These are phyloP conservation scores for Lecanosticta acicola DNA, from an alignment of 2,329 filamentous ascomycete species.

Conservation along the genomic window DNA sequence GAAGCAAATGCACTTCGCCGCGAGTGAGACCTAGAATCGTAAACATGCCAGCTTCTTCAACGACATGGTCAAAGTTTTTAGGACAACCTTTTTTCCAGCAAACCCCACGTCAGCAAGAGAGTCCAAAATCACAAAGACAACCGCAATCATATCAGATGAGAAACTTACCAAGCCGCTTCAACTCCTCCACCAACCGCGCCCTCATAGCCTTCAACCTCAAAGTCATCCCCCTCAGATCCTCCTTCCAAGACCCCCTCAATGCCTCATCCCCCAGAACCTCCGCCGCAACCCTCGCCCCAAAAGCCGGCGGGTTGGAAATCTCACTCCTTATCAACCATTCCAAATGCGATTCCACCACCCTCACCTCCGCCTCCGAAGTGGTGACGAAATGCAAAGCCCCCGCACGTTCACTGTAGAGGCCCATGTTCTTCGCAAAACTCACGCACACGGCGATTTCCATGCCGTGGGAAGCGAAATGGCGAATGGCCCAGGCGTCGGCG, in stretches of 20 bases:
- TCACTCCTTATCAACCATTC: conserved; percentile 94
- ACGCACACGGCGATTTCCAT: conserved; percentile 83
- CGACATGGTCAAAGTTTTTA: neutral
- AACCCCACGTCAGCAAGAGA: too few species aligned
- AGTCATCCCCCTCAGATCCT: conserved; percentile 95
- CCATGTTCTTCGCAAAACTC: conserved; percentile 99
- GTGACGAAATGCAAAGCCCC: conserved; percentile 91
- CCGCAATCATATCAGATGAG: too few species aligned
- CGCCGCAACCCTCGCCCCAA: conserved; percentile 88
- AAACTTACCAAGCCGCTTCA: neutral
- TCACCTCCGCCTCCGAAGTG: conserved; percentile 78
- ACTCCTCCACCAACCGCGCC: neutral
- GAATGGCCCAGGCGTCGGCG: conserved; percentile 85
- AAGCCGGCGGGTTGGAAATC: conserved; percentile 96
- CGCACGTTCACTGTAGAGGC: conserved; percentile 95
- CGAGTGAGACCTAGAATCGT: neutral
- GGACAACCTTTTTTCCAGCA: neutral
- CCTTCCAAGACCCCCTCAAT: conserved; percentile 88
- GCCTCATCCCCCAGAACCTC: conserved; percentile 79
- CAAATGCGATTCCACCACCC: conserved; percentile 90
- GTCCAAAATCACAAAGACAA: too few species aligned
- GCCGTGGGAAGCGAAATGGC: conserved; percentile 86
- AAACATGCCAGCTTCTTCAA: neutral
- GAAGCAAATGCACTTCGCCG: neutral
- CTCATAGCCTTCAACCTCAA: conserved; percentile 95